A percentile compares a stretch with the other conserved stretches of the same genome.
Evolutionary conservation across 2,329 filamentous ascomycete genomes (phyloP).

Genomic region (Aureobasidium sp.): DNA sequence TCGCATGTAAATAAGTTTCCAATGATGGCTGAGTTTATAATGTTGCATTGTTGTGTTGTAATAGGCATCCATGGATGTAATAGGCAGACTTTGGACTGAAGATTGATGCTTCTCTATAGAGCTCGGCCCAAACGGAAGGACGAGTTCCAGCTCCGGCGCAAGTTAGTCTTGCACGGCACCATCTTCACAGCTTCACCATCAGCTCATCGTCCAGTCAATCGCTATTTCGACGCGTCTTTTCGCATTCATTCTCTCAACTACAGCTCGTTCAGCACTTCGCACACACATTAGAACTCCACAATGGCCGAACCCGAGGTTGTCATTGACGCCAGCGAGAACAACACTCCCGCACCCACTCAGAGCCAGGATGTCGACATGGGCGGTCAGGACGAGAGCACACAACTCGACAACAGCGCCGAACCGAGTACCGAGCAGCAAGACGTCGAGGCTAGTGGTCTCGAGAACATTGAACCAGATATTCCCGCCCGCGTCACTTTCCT

Average conservation of each 20-base stretch:
- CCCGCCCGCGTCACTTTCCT: constrained; percentile 38
- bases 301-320: constrained; percentile 30
- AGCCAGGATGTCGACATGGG: constrained; percentile 44
- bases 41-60: not conserved
- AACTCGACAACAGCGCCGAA: constrained; percentile 18
- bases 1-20: not conserved
- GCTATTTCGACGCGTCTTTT: not conserved
- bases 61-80: not conserved
- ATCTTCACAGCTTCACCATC: not conserved
- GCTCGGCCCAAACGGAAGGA: not conserved
- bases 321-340: constrained; percentile 24
- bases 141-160: not conserved
- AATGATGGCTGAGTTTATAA: not conserved
- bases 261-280: not conserved
- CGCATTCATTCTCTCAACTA: not conserved
- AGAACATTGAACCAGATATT: constrained; percentile 37
- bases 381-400: constrained; percentile 24
- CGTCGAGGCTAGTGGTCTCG: constrained; percentile 29
- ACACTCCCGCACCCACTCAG: constrained; percentile 27
- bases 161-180: not conserved
- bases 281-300: not conserved
- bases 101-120: not conserved
- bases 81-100: not conserved
- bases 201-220: not conserved
- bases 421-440: constrained; percentile 22